Evolutionary conservation across 1,284 basidiomycete genomes (phyloP), one percentile per base, ranked within the genome.

Genomic region (Trametes hirsuta): DNA sequence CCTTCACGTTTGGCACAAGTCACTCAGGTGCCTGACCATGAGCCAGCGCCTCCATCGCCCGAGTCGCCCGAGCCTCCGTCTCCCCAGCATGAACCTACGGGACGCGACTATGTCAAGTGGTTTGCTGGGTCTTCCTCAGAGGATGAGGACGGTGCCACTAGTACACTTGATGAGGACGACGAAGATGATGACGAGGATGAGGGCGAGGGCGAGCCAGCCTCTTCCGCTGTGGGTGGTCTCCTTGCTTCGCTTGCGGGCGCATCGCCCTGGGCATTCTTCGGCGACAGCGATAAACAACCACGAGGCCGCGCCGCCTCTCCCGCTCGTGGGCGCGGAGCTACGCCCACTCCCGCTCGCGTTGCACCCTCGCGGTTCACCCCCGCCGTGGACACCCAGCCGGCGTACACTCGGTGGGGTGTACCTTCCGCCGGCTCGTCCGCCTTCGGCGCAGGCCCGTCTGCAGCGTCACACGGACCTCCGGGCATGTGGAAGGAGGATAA

Each of bases 41-140:
- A 40, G 4, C 34, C 42, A 6, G 35, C 47, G 4, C 55, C 55
- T 6, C 42, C 40, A 14, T 58, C 56, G 15, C 64, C 64, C 9
- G 58, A 58, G 50, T 65, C 64, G 0, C 61, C 64, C 4, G 64
- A 65, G 22, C 61, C 61, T 4, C 64, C 64, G 2, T 63, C 59
- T 2, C 63, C 48, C 21, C 48, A 61, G 4, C 53, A 42, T 8
- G 61, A 63, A 50, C 56, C 56, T 24, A 55, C 56, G 4, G 64
- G 61, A 12, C 47, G 49, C 6, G 64, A 65, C 53, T 65, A 65
- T 30, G 56, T 63, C 21, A 53, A 59, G 40, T 65, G 64, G 64
- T 65, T 63, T 53, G 64, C 64, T 0, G 64, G 64, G 10, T 65
- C 64, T 11, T 63, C 64, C 4, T 63, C 64, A 18, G 63, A 65